These are phyloP conservation scores for Ganoderma multipileum DNA, from an alignment of 1,284 basidiomycete species.

Conservation along the genomic window DNA sequence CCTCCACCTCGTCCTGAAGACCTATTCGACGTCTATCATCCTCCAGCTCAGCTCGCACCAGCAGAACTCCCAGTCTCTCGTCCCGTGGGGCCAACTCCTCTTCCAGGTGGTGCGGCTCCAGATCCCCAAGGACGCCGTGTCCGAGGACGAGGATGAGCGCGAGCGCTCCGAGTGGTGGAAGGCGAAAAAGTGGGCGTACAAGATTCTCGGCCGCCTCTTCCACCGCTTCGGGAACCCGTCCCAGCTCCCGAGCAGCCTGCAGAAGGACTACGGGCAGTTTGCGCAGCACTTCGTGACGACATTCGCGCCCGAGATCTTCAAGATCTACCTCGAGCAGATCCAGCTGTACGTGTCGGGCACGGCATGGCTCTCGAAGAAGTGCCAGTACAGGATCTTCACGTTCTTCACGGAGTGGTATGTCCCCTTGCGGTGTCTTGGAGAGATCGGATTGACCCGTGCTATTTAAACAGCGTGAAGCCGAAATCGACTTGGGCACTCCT, in stretches of 20 bases:
- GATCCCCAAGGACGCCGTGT: conserved; percentile 69
- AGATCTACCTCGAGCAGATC: conserved; percentile 78
- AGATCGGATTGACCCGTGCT: background rate
- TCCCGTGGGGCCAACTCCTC: conserved; percentile 86
- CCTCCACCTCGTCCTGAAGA: conserved; percentile 83
- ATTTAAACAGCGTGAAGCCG: conserved; percentile 74
- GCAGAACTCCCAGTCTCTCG: conserved; percentile 73
- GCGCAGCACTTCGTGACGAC: conserved; percentile 78
- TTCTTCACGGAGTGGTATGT: conserved; percentile 87
- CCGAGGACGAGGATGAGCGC: conserved; percentile 75
- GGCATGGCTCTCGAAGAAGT: conserved; percentile 82
- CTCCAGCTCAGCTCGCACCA: conserved; percentile 76
- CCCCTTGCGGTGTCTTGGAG: no score
- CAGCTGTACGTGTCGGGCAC: conserved; percentile 74
- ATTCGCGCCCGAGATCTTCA: conserved; percentile 88
- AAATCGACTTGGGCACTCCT: conserved; percentile 86
- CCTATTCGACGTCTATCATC: conserved; percentile 82
- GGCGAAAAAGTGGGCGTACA: conserved; percentile 90
- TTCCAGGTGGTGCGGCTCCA: conserved; percentile 78
- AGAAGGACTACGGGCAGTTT: conserved; percentile 73
- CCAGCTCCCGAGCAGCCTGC: conserved; percentile 76
- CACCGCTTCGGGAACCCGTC: conserved; percentile 86
- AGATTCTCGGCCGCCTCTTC: conserved; percentile 76
- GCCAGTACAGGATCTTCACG: conserved; percentile 80
- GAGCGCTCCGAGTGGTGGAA: conserved; percentile 88